Evolutionary conservation across 2,329 filamentous ascomycete species (phyloP), one percentile per base, ranked within the genome.

Genomic region (Davidsoniella australis): DNA sequence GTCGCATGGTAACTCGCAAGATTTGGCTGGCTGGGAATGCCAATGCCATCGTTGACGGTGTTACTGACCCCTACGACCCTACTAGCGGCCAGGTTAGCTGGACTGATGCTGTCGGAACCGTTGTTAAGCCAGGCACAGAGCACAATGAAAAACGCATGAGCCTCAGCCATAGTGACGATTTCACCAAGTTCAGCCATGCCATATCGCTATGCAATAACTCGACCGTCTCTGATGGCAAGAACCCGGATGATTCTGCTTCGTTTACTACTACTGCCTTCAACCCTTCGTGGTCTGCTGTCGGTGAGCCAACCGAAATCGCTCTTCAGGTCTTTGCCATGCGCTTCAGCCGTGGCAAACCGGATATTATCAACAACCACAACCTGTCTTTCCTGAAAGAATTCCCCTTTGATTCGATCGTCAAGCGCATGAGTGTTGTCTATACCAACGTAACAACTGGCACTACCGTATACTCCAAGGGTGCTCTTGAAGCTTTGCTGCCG

Each of bases 371-470:
- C 20, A 59, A 61, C 18, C 62, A 62, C n/a, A 56, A 60, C 20
- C 68, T 70, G 50, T 61, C 63, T 38, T 63, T 79, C 41, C 57
- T 82, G 8, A 72, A 75, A 1, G 82, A 85, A 57, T 80, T 80
- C 48, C 80, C 80, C 2, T 85, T 85, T 57, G 80, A 85, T 59
- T 84, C 80, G 0, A 75, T 75, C 37, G 74, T 80, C 62, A 85
- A 85, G 65, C 73, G 79, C 52, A 85, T 85, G 81, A 80, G 78
- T 37, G 80, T 85, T 45, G 71, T 84, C 24, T 83, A 80, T 41
- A 61, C 61, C 6, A 61, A 57, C 41, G 60, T 59, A 1, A 63
- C 63, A 20, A 58, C 60, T 9, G 58, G 60, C 9, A 59, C 59
- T 43, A 62, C 65, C 10, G 68, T 75, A 16, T 76, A 73, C 54